Conservation (phyloP, 495 filamentous ascomycete genomes). For the Penicillium lagena region DNA sequence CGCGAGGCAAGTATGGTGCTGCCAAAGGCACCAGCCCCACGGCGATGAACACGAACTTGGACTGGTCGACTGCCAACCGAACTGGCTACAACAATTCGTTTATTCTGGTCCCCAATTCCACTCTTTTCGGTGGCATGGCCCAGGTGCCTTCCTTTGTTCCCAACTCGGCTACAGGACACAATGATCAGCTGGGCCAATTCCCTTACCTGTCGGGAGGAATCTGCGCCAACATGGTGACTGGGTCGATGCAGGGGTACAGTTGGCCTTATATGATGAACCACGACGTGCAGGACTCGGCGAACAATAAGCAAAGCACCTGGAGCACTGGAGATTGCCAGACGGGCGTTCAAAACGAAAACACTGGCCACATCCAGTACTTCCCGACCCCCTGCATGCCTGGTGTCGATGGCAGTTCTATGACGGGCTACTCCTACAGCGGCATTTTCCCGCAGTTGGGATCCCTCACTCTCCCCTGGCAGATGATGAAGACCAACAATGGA, state of each 20-base stretch:
- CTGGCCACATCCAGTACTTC: slow-evolving; percentile 16
- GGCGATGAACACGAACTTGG: slow-evolving; percentile 21
- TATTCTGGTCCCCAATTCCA: slow-evolving; percentile 22
- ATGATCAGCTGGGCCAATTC: slow-evolving; percentile 22
- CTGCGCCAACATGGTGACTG: slow-evolving; percentile 20
- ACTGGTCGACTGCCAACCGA: slow-evolving; percentile 20
- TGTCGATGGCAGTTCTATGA: slow-evolving; percentile 16
- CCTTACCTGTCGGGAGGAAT: slow-evolving; percentile 22
- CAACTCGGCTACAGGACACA: slow-evolving; percentile 11
- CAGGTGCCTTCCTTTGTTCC: slow-evolving; percentile 19
- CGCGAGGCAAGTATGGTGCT: slow-evolving; percentile 18
- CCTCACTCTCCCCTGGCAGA: slow-evolving; percentile 25
- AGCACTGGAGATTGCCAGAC: slow-evolving; percentile 19
- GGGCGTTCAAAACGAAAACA: slow-evolving; percentile 7
- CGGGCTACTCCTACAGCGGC: slow-evolving; percentile 17
- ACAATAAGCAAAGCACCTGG: slow-evolving; percentile 11
- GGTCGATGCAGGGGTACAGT: slow-evolving; percentile 10
- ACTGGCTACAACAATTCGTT: slow-evolving; percentile 22
- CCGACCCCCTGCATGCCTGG: slow-evolving; percentile 5
- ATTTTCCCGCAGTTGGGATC: slow-evolving; percentile 17
- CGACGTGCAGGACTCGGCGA: slow-evolving; percentile 9
- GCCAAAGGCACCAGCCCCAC: slow-evolving; percentile 16
- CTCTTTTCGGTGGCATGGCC: slow-evolving; percentile 18
- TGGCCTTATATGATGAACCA: slow-evolving; percentile 27
- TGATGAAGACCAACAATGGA: slow-evolving; percentile 43